Evolutionary conservation across 495 filamentous ascomycete species (phyloP).

Genomic region (Hyaloscypha bicolor): DNA sequence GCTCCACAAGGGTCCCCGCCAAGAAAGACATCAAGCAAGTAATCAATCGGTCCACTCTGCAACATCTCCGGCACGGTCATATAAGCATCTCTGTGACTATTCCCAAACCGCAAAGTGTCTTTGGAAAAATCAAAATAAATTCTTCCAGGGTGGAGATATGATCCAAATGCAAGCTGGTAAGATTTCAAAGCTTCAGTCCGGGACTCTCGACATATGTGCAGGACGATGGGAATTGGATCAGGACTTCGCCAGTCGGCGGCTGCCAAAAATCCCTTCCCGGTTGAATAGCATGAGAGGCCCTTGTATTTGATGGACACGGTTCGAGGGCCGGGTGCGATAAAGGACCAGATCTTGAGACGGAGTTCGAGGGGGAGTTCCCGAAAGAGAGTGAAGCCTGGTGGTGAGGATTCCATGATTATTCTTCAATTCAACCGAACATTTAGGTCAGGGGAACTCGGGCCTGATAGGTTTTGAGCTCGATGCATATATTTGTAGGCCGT

Average conservation of each 20-base stretch:
- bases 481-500: not conserved
- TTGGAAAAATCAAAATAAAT: constrained; percentile 22
- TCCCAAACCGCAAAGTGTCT: constrained; percentile 18
- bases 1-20: constrained; percentile 17
- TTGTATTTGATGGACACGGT: constrained; percentile 13
- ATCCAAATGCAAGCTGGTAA: constrained; percentile 19
- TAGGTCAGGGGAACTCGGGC: not conserved
- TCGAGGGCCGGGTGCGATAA: constrained; percentile 40
- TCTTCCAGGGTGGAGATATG: not conserved
- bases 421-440: not conserved
- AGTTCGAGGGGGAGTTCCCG: constrained; percentile 44
- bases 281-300: not conserved
- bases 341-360: constrained; percentile 49
- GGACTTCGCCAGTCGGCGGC: not conserved
- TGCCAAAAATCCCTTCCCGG: not conserved
- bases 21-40: constrained; percentile 24
- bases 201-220: constrained; percentile 21
- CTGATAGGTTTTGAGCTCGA: not conserved
- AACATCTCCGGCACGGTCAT: not conserved
- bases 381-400: constrained; percentile 40
- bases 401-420: constrained; percentile 2
- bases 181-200: constrained; percentile 15
- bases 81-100: not conserved
- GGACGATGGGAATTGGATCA: constrained; percentile 11
- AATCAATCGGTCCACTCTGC: constrained; percentile 1